These are phyloP conservation scores for Phyllostachys edulis DNA, from an alignment of 176 grass and related monocot genomes.

Conservation along the genomic window DNA sequence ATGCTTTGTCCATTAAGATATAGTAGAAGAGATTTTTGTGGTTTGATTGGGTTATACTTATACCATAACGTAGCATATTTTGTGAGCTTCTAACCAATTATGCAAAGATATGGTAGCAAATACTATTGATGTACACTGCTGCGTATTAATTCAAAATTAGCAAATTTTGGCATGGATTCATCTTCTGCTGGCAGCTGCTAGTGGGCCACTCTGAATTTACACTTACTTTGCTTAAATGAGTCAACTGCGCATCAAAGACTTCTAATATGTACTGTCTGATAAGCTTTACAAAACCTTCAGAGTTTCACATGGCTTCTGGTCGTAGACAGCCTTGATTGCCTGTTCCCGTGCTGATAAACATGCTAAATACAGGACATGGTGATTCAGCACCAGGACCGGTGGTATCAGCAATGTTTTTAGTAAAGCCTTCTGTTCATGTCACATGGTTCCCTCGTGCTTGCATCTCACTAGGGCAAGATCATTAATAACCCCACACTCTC, in stretches of 20 bases:
- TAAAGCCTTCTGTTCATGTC: constrained; percentile 43
- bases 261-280: background rate
- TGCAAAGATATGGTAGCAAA: constrained; percentile 1
- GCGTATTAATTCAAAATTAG: background rate
- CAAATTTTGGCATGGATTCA: background rate
- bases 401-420: constrained; percentile 34
- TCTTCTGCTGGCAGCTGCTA: background rate
- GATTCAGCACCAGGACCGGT: constrained; percentile 36
- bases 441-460: constrained; percentile 50
- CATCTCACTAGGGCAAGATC: constrained; percentile 34
- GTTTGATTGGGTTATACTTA: constrained; percentile 15
- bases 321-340: constrained; percentile 53
- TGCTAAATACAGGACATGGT: constrained; percentile 36
- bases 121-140: background rate
- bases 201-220: background rate
- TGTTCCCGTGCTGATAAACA: constrained; percentile 41
- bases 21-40: constrained; percentile 38
- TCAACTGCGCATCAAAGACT: constrained; percentile 32
- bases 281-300: constrained; percentile 23
- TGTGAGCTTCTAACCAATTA: constrained; percentile 3
- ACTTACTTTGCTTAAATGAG: background rate
- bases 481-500: constrained; percentile 37
- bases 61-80: constrained; percentile 20
- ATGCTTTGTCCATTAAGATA: constrained; percentile 40
- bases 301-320: constrained; percentile 48